Evolutionary conservation across 2,329 filamentous ascomycete species (phyloP), one percentile per base, ranked within the genome.

Genomic region (Pleurostoma richardsiae): DNA sequence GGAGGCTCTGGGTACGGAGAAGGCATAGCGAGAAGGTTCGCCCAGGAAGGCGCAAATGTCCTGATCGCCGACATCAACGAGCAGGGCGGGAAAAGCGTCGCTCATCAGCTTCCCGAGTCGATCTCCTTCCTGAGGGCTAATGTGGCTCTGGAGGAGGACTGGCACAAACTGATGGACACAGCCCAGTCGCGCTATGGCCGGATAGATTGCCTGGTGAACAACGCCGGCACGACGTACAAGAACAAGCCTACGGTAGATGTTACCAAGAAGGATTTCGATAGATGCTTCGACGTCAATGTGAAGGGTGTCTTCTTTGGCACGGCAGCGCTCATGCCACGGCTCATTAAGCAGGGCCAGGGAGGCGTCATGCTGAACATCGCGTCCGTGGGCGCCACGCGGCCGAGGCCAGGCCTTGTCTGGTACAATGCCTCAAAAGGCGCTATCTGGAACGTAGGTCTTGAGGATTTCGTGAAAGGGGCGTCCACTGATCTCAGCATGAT

Each of bases 351-450:
- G 48, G 73, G 75, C 1, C 72, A 76, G 5, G 75, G 79, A 0
- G 83, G 80, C 0, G 74, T 68, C 29, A 83, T 88, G 47, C 76
- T 88, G 46, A 83, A 84, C 49, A 78, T 86, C 43, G 81, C 83
- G 1, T 84, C 79, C 2, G 85, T 83, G 0, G 83, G 82, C 0
- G 82, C 76, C 3, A 62, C 69, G 6, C 66, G 85, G 29, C 84
- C 83, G 0, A 70, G 83, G 28, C 79, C 80, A 0, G 77, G 81
- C 0, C 57, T 87, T 41, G 82, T 83, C 2, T 87, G 83, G 83
- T 87, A 87, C 57, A 86, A 86, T 57, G 80, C 83, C 1, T 80
- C 76, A 40, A 88, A 88, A 60, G 82, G 78, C 0, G 83, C 83
- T 1, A 77, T 85, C 8, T 76, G 76, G 54, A 85, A 77, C 42